phyloP scores from a whole-genome alignment of 2,329 filamentous ascomycete species.

The Fusarium xyrophilum region DNA sequence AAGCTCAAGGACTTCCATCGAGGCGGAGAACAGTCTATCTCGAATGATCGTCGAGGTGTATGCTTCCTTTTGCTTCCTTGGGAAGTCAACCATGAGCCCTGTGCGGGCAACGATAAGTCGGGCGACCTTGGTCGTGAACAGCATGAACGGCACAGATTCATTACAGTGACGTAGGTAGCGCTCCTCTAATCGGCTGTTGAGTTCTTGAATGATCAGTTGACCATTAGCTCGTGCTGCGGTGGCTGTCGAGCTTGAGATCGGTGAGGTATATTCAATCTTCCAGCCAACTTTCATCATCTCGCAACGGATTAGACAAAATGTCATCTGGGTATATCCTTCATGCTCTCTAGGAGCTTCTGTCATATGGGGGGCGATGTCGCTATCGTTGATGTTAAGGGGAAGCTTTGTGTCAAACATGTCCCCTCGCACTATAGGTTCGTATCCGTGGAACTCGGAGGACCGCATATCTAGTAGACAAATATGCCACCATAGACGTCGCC shows the following conservation, averaged over 20 bases:
- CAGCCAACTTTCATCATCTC: background rate
- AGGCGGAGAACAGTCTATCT: background rate
- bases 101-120: background rate
- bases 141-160: background rate
- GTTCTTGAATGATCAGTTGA: background rate
- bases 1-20: background rate
- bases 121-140: background rate
- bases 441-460: background rate
- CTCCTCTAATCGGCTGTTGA: background rate
- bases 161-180: background rate
- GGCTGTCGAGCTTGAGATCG: background rate
- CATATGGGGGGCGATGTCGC: background rate
- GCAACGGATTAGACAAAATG: background rate
- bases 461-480: background rate
- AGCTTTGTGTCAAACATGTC: conserved; percentile 1
- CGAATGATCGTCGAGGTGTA: rapidly evolving
- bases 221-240: background rate
- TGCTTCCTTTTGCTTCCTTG: background rate
- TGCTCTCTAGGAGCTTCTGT: background rate
- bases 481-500: background rate
- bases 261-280: background rate
- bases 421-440: background rate
- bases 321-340: background rate
- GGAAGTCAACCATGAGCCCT: background rate
- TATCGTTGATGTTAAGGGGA: background rate